Conservation (phyloP, 345 rosid genomes). For the Gossypium turneri region DNA sequence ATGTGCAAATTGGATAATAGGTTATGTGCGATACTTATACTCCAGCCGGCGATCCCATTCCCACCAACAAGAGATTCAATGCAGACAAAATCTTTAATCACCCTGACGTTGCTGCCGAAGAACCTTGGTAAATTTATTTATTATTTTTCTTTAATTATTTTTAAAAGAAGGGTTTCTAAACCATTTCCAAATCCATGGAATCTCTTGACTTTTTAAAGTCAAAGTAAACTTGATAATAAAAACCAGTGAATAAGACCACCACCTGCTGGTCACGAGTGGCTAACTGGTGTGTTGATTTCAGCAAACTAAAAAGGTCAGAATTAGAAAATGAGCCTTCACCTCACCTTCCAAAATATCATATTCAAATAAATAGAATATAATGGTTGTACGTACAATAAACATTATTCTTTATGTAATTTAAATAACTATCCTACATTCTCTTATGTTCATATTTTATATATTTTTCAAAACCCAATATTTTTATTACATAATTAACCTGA, state of each 20-base stretch:
- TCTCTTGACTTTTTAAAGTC: neutral
- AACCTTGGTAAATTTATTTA: conserved; percentile 45
- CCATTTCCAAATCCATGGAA: neutral
- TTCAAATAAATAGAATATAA: neutral
- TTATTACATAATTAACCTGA: neutral
- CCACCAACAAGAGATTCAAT: conserved; percentile 55
- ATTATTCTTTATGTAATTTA: neutral
- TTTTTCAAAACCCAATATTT: neutral
- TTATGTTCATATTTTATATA: neutral
- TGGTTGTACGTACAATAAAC: too few species aligned
- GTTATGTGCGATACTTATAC: conserved; percentile 79
- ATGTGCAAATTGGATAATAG: conserved; percentile 17
- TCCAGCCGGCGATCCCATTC: conserved; percentile 65
- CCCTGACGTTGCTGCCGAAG: conserved; percentile 52
- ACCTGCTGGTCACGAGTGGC: neutral
- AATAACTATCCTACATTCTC: neutral
- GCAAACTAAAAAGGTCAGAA: neutral
- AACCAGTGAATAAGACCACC: neutral
- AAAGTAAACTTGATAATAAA: neutral
- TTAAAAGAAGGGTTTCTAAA: neutral
- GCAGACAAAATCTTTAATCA: conserved; percentile 64
- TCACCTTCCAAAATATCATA: neutral
- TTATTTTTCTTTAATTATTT: neutral
- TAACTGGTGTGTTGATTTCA: neutral
- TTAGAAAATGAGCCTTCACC: neutral